These are phyloP conservation scores for Pleurotus tuoliensis DNA, from an alignment of 768 basidiomycete species.

Conservation along the genomic window DNA sequence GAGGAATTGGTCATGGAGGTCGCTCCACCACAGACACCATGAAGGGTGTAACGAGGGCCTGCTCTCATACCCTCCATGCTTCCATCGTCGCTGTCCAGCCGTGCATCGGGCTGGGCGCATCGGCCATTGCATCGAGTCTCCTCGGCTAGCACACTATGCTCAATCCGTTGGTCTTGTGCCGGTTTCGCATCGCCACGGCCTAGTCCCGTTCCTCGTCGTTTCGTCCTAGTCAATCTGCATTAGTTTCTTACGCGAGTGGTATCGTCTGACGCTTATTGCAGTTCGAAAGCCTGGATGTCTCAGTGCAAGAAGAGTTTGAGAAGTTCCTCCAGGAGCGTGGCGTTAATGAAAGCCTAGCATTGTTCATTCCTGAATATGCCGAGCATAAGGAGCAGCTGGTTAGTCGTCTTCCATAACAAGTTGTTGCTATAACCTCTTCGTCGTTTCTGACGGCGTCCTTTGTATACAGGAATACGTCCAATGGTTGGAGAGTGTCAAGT, in stretches of 20 bases:
- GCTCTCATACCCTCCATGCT: not conserved
- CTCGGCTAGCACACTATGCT: not conserved
- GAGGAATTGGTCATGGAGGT: not conserved
- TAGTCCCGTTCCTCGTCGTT: not conserved
- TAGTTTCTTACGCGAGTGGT: not conserved
- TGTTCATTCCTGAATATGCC: constrained; percentile 86
- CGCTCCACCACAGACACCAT: not conserved
- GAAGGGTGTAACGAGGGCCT: not conserved
- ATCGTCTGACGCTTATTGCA: constrained; percentile 21
- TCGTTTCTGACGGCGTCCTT: constrained; percentile 5
- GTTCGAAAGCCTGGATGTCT: constrained; percentile 88
- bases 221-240: constrained; percentile 1
- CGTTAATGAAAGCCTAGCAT: constrained; percentile 74
- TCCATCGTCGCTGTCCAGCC: constrained; percentile 2
- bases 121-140: not conserved
- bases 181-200: constrained; percentile 4
- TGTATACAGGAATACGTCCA: constrained; percentile 77
- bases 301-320: constrained; percentile 90
- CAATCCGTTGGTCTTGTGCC: not conserved
- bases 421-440: constrained; percentile 4
- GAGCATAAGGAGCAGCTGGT: constrained; percentile 94
- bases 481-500: constrained; percentile 83
- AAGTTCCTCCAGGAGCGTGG: constrained; percentile 88
- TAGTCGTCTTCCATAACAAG: constrained; percentile 15
- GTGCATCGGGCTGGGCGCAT: not conserved